A percentile compares a stretch with the other conserved stretches of the same genome.
These are phyloP conservation scores for Lichtheimia corymbifera DNA, from an alignment of 371 early-diverging fungal genomes.

Conservation along the genomic window DNA sequence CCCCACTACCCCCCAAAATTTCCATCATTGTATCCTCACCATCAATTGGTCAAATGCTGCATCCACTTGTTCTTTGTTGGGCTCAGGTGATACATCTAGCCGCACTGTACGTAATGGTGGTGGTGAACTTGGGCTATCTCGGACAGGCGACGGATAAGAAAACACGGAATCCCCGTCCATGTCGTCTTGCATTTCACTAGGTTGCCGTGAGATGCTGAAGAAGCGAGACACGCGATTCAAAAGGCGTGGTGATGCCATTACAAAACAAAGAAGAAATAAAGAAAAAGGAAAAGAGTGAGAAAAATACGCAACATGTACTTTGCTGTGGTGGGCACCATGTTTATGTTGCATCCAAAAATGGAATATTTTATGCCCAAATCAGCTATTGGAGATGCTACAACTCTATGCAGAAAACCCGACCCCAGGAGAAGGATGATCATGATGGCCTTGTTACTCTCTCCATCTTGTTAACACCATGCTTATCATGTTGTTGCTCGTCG, in stretches of 20 bases:
- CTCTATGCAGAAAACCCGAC: not conserved
- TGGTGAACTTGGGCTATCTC: constrained; percentile 30
- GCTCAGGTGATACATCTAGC: constrained; percentile 29
- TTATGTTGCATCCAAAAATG: constrained; percentile 1
- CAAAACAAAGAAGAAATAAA: not conserved
- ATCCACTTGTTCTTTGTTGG: constrained; percentile 34
- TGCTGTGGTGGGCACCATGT: not conserved
- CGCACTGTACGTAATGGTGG: constrained; percentile 36
- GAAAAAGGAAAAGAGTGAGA: not conserved
- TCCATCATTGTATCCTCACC: constrained; percentile 21
- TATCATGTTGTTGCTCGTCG: not conserved
- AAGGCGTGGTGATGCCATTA: constrained; percentile 13
- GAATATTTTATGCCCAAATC: not conserved
- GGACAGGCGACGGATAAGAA: constrained; percentile 32
- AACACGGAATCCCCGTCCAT: constrained; percentile 36
- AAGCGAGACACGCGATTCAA: constrained; percentile 26
- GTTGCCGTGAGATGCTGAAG: constrained; percentile 14
- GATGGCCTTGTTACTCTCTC: not conserved
- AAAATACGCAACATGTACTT: not conserved
- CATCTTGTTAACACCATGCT: not conserved
- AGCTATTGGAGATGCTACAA: not conserved
- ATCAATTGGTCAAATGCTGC: constrained; percentile 43
- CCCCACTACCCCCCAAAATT: not conserved
- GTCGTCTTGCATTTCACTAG: constrained; percentile 1
- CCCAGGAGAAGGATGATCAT: not conserved